Base-by-base conservation (phyloP, 352 stramenopile species). In the Thalassiosira pacifica region DNA sequence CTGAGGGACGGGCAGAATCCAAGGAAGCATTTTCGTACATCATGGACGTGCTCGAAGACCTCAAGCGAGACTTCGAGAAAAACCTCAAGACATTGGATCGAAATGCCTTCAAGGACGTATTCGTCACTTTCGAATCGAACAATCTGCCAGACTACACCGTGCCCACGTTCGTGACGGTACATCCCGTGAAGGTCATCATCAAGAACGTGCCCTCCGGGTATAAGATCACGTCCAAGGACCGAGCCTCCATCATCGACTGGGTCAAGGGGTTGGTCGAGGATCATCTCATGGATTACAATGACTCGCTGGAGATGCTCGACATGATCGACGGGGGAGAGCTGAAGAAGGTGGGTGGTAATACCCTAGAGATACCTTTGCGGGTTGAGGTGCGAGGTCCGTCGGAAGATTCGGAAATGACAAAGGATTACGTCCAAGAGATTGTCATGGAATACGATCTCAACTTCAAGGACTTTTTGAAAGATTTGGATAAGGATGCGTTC, bases 31-130 rank as follows among this genome's bases (percentile, higher is more conserved):
- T 60, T 3, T 16, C 66, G 1, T 29, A 61, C 37, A 18, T 74
- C 22, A 74, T 74, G 32, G 66, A 74, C 19, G 66, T 26, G 19
- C 45, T 74, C 13, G 40, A 74, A 31, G 37, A 13, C 10, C 11
- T 31, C 22, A 34, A 34, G 31, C n/a, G 1, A 26, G 37, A 61
- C 10, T 18, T 74, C 2, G 32, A 10, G 13, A 57, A 22, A 16
- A 37, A 63, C 1, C n/a, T 74, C 5, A 59, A 74, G 37, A 32
- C 5, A 40, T 40, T 74, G 8, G 66, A 74, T 60, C 18, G 37
- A 19, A 34, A 60, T 74, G 32, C 2, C 6, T 74, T 61, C 66
- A 61, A 60, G 11, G 55, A 31, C 11, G 11, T 57, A 13, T 5
- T 22, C 19, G 37, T 48, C 6, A 24, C 45, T 4, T 24, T 57